Conservation (phyloP, 2,329 filamentous ascomycete species). For the Pseudodiploospora longispora region DNA sequence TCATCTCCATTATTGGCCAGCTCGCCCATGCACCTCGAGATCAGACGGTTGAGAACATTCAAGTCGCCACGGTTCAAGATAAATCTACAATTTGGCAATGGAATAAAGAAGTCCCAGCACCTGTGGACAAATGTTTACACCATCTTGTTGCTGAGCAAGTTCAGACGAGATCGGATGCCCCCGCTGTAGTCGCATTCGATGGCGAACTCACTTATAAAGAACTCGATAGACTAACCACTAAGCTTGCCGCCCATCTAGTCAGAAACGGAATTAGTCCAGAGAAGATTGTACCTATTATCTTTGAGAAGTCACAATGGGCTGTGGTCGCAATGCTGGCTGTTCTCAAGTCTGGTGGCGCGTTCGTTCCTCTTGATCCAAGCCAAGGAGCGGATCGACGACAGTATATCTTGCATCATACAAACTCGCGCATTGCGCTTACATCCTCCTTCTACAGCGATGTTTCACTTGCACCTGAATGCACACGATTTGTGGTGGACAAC, state of each 20-base stretch:
- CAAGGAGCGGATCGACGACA: too few relatives aligned
- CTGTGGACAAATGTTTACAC: constrained; percentile 1
- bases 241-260: neutral
- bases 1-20: neutral
- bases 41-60: neutral
- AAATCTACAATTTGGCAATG: constrained; percentile 1
- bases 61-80: neutral
- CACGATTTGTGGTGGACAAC: too few relatives aligned
- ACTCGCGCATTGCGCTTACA: too few relatives aligned
- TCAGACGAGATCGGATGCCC: neutral
- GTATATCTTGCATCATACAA: too few relatives aligned
- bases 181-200: constrained; percentile 16
- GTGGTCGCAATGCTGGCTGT: constrained; percentile 11
- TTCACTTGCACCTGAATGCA: too few relatives aligned
- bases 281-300: constrained; percentile 8
- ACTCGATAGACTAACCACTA: constrained; percentile 7
- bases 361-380: constrained; percentile 1
- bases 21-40: neutral
- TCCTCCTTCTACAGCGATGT: too few relatives aligned
- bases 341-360: constrained; percentile 3
- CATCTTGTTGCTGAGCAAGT: neutral
- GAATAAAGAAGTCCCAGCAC: neutral
- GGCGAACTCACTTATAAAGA: constrained; percentile 14
- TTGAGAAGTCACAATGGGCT: constrained; percentile 11
- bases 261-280: constrained; percentile 18